Percentiles rank a stretch among this genome's conserved stretches.
phyloP scores from a whole-genome alignment of 495 filamentous ascomycete genomes.

The Cudoniella acicularis region DNA sequence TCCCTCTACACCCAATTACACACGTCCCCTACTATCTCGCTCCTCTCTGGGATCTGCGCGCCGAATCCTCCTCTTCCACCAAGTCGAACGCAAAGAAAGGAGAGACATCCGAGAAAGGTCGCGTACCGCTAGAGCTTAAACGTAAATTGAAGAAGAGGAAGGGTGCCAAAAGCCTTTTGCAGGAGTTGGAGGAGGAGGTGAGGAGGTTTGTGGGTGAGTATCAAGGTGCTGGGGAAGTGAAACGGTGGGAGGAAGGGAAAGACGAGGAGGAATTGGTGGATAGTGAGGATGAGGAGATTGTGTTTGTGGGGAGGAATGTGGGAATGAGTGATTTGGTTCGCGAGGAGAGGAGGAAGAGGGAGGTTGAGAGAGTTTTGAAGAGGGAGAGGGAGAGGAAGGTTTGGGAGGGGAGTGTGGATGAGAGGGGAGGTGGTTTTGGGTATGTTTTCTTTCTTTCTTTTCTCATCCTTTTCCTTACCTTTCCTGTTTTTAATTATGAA shows the following conservation, averaged over 20 bases:
- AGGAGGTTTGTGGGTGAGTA: slow-evolving; percentile 57
- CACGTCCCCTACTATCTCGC: slow-evolving; percentile 87
- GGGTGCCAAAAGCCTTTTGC: slow-evolving; percentile 62
- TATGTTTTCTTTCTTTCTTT: no score
- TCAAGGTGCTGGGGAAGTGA: slow-evolving; percentile 24
- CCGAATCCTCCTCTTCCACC: slow-evolving; percentile 32
- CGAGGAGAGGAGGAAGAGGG: slow-evolving; percentile 33
- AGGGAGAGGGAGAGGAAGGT: slow-evolving; percentile 70
- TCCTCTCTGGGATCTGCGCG: slow-evolving; percentile 69
- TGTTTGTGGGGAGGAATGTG: slow-evolving; percentile 81
- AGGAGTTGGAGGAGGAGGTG: slow-evolving; percentile 62
- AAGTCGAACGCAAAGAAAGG: slow-evolving; percentile 30
- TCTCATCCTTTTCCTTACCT: no score
- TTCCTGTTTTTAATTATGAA: background rate
- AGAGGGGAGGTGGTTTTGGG: slow-evolving; percentile 77
- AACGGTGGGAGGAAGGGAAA: slow-evolving; percentile 39
- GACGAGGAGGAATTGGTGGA: slow-evolving; percentile 52
- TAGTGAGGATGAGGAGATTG: slow-evolving; percentile 83
- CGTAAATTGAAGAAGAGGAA: slow-evolving; percentile 65
- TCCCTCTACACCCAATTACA: slow-evolving; percentile 72
- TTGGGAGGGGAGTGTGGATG: slow-evolving; percentile 70
- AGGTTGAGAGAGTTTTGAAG: slow-evolving; percentile 47
- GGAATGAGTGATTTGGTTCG: slow-evolving; percentile 59
- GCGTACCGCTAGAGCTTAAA: slow-evolving; percentile 59
- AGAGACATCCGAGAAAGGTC: slow-evolving; percentile 41